Base-by-base conservation (phyloP, 768 basidiomycete genomes). In the Chalciporus pseudorubinellus region DNA sequence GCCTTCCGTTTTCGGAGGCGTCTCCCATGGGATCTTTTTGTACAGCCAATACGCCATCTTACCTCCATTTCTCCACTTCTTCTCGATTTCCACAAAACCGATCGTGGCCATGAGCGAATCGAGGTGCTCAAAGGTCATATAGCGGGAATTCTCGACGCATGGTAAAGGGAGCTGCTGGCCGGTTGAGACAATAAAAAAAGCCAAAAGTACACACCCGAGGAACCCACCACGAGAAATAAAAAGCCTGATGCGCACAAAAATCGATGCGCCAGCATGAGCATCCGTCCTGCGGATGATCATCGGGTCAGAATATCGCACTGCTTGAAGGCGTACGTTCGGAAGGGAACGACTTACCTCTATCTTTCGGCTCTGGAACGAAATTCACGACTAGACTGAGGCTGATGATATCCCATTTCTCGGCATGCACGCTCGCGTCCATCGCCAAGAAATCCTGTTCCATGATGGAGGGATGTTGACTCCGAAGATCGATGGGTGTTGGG, bases 21-120 rank as follows among this genome's bases (percentile, higher is more conserved):
- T 13, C 5, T 33, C 44, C 34, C 26, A 3, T 18, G 21, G 33
- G 1, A 19, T 44, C 66, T 83, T 89, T n/a, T 69, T 77, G 64
- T 81, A 93, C 9, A 97, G 72, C 83, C 87, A 90, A 65, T 95
- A 97, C 3, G 76, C 85, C 79, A 95, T 93, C 69, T 91, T 95
- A 5, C 92, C 87, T 13, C 81, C 81, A 20, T 69, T 62, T 60
- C 77, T 83, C 83, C 85, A 89, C 55, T 78, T 76, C 40, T 75
- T 76, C 49, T 78, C 75, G 19, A 87, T 63, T 61, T 83, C 71
- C 0, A 56, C 61, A 62, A 93, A 94, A 0, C 90, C 90, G 6
- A 92, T 63, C 6, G 70, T 60, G 0, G 62, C 50, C 85, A 92
- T 84, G 39, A 92, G 69, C 3, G 64, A 64, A 20, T 68, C 68